phyloP scores from a whole-genome alignment of 2,329 filamentous ascomycete species.

The Pseudocercospora fijiensis region DNA sequence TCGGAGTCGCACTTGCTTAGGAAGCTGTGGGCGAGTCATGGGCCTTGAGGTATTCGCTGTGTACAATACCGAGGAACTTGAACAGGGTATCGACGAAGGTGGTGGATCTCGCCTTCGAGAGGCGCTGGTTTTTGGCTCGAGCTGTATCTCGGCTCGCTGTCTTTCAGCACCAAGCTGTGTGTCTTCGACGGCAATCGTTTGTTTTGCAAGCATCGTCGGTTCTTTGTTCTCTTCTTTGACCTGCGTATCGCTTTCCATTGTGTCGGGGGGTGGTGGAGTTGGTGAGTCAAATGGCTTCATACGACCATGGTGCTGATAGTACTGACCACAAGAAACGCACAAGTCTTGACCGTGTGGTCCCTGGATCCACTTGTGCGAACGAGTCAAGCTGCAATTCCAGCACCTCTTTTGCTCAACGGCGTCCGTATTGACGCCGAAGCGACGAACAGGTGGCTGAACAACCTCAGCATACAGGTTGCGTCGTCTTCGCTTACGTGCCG shows the following conservation, averaged over 20 bases:
- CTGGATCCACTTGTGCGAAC: constrained; percentile 28
- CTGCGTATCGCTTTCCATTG: too few relatives aligned
- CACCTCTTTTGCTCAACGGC: constrained; percentile 25
- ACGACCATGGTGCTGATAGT: constrained; percentile 33
- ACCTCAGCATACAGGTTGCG: neutral
- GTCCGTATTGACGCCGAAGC: constrained; percentile 11
- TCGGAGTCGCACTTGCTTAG: neutral
- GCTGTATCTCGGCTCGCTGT: neutral
- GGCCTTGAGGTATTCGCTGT: neutral
- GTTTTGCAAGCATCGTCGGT: neutral
- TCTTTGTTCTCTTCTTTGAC: neutral
- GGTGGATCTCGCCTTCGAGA: neutral
- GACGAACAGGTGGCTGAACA: neutral
- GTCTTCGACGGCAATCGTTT: neutral
- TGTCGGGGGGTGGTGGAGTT: constrained; percentile 20
- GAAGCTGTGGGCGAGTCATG: neutral
- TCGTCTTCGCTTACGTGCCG: constrained; percentile 11
- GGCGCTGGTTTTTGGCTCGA: neutral
- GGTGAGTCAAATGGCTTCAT: constrained; percentile 31
- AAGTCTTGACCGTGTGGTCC: constrained; percentile 33
- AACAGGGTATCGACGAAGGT: neutral
- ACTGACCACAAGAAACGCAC: constrained; percentile 36
- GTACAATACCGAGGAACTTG: neutral
- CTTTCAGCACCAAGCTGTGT: neutral
- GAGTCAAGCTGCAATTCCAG: constrained; percentile 32